Percentiles rank a stretch among this genome's conserved stretches.
Evolutionary conservation across 2,329 filamentous ascomycete genomes (phyloP).

Genomic region (Pseudopyricularia javanii): DNA sequence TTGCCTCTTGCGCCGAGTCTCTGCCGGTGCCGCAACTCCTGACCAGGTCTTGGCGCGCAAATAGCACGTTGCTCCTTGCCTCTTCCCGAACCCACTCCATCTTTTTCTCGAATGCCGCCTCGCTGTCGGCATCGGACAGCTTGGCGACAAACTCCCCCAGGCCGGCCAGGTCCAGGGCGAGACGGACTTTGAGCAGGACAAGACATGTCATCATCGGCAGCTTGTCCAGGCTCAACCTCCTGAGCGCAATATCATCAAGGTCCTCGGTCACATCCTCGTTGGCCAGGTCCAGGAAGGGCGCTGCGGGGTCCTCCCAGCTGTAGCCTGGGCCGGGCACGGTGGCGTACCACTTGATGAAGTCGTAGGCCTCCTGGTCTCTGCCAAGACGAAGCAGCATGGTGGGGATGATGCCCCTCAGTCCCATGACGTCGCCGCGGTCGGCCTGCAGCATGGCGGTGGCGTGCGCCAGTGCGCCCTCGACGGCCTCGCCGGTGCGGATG

Average conservation of each 20-base stretch:
- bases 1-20: neutral
- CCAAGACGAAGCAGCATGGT: conserved; percentile 10
- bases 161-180: neutral
- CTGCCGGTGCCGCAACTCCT: neutral
- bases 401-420: conserved; percentile 8
- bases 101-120: neutral
- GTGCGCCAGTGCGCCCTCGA: conserved; percentile 7
- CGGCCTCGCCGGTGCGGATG: conserved; percentile 8
- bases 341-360: conserved; percentile 11
- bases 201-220: neutral
- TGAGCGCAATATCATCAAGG: neutral
- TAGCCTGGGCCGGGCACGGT: neutral
- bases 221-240: neutral
- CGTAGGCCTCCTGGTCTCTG: conserved; percentile 13
- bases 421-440: conserved; percentile 8
- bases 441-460: conserved; percentile 9
- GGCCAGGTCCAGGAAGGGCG: neutral
- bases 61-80: neutral
- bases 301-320: neutral
- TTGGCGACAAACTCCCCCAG: neutral
- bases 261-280: neutral
- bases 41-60: neutral
- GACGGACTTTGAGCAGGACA: neutral
- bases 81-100: neutral
- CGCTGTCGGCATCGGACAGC: neutral